These are phyloP conservation scores for Claviceps citrina DNA, from an alignment of 2,329 filamentous ascomycete species.

Conservation along the genomic window DNA sequence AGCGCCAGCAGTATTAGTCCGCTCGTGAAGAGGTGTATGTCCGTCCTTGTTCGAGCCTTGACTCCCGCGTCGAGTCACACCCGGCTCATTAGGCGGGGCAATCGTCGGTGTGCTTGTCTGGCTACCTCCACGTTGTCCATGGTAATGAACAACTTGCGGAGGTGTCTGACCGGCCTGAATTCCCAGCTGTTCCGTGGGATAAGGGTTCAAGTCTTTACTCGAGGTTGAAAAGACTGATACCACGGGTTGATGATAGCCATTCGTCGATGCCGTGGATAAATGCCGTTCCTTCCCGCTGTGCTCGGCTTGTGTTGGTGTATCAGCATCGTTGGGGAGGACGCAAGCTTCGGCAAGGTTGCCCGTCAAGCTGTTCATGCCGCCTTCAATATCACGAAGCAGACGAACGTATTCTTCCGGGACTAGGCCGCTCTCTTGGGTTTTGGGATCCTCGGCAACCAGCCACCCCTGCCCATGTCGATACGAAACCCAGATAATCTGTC, in stretches of 20 bases:
- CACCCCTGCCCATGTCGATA: constrained; percentile 94
- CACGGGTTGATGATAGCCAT: constrained; percentile 53
- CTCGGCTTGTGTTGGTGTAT: constrained; percentile 47
- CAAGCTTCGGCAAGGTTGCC: constrained; percentile 41
- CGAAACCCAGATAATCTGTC: constrained; percentile 90
- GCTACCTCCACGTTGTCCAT: constrained; percentile 51
- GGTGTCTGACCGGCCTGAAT: constrained; percentile 46
- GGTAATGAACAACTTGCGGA: constrained; percentile 52
- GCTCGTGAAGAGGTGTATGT: constrained; percentile 22
- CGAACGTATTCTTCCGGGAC: constrained; percentile 96
- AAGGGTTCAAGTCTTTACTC: constrained; percentile 53
- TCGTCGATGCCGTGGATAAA: constrained; percentile 29
- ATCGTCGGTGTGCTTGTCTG: constrained; percentile 49
- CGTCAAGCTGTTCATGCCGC: constrained; percentile 61
- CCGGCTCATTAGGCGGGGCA: constrained; percentile 34
- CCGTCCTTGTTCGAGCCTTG: constrained; percentile 28
- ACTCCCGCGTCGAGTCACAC: constrained; percentile 31
- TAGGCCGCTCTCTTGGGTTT: constrained; percentile 82
- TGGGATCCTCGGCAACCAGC: constrained; percentile 91
- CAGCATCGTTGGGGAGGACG: constrained; percentile 37
- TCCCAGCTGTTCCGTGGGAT: constrained; percentile 49
- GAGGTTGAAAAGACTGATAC: constrained; percentile 57
- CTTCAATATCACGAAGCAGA: constrained; percentile 81
- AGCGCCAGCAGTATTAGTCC: constrained; percentile 9
- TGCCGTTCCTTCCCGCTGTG: constrained; percentile 32